Conservation (phyloP, 202 grass and related monocot species). For the Cymbopogon flexuosus region DNA sequence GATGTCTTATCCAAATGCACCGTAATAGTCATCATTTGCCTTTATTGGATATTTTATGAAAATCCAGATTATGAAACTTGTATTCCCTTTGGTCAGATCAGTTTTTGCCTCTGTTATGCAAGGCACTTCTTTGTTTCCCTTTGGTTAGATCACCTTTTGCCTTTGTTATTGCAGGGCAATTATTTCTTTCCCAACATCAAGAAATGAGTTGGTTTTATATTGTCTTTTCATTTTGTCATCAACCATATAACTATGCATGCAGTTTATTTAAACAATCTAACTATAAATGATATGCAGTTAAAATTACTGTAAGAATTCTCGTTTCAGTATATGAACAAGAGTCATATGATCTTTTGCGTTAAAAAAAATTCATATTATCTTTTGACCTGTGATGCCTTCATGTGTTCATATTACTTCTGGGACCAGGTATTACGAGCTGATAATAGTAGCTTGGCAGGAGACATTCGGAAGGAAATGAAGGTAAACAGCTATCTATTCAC, state of each 20-base stretch:
- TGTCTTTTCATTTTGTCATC: too few relatives aligned
- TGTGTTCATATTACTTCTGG: constrained; percentile 3
- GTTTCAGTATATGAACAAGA: neutral
- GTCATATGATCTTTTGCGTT: neutral
- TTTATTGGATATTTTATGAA: too few relatives aligned
- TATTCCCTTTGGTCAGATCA: too few relatives aligned
- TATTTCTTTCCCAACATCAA: too few relatives aligned
- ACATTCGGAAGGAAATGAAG: constrained; percentile 99
- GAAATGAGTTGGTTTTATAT: too few relatives aligned
- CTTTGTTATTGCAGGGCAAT: too few relatives aligned
- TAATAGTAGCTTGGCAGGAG: constrained; percentile 92
- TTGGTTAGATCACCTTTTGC: too few relatives aligned
- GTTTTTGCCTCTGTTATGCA: too few relatives aligned
- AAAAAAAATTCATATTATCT: neutral
- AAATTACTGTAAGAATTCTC: neutral
- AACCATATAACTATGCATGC: neutral
- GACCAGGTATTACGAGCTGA: constrained; percentile 83
- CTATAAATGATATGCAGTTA: neutral
- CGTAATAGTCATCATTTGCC: neutral
- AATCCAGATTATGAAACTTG: too few relatives aligned
- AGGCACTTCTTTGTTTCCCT: too few relatives aligned
- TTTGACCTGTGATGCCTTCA: neutral
- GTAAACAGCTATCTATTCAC: constrained; percentile 15
- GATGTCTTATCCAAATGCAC: constrained; percentile 4
- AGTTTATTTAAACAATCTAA: neutral